Conservation (phyloP, 2,329 filamentous ascomycete species). For the Ilyonectria robusta region DNA sequence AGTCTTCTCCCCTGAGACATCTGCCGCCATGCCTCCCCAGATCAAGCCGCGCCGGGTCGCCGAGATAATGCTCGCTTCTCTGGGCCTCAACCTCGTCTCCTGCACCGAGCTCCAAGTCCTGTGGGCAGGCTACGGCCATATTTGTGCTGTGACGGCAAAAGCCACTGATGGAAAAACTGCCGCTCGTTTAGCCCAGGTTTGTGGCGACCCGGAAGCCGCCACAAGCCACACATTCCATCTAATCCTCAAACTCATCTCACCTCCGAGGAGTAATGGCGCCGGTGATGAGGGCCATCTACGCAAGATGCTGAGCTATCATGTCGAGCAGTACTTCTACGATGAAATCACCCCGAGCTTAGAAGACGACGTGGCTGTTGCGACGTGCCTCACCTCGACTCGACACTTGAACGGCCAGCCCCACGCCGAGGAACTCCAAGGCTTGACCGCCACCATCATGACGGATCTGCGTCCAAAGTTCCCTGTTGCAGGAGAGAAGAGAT, state of each 20-base stretch:
- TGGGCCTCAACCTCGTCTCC: constrained; percentile 57
- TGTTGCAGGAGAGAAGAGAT: constrained; percentile 68
- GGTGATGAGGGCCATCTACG: constrained; percentile 73
- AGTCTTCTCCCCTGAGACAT: too few species aligned
- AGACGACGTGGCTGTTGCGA: constrained; percentile 62
- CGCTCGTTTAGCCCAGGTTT: constrained; percentile 23
- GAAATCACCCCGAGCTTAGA: constrained; percentile 66
- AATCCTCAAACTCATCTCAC: constrained; percentile 73
- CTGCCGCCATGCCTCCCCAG: constrained; percentile 9
- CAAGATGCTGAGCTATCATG: constrained; percentile 77
- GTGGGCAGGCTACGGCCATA: constrained; percentile 69
- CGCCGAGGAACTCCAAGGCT: constrained; percentile 51
- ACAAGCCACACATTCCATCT: constrained; percentile 53
- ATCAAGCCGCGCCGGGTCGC: constrained; percentile 50
- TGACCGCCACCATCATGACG: constrained; percentile 70
- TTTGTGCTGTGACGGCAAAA: constrained; percentile 67
- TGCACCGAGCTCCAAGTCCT: constrained; percentile 58
- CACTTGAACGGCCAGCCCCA: constrained; percentile 39
- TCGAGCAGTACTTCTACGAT: constrained; percentile 77
- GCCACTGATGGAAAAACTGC: constrained; percentile 44
- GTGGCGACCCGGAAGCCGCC: constrained; percentile 23
- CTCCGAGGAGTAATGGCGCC: constrained; percentile 44
- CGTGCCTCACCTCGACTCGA: constrained; percentile 63
- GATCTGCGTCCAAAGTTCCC: constrained; percentile 70
- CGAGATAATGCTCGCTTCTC: constrained; percentile 56